phyloP scores from a whole-genome alignment of 257 asterid species.

The Nyctanthes arbortristis region DNA sequence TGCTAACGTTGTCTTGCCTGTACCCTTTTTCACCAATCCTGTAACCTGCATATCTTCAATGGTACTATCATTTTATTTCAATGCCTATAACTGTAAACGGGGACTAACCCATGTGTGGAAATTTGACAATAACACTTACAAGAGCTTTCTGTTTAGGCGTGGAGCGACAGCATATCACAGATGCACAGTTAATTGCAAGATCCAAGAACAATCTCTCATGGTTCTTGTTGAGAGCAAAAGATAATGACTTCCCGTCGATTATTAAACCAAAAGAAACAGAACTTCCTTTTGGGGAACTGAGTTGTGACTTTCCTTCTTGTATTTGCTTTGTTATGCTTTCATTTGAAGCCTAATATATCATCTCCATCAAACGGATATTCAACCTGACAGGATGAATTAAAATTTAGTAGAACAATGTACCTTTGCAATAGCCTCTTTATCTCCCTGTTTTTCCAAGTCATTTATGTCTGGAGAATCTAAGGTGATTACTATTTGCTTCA shows the following conservation, averaged over 20 bases:
- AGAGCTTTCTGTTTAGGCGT: constrained; percentile 98
- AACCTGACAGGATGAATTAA: not conserved
- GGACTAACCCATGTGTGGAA: not conserved
- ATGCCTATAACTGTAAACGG: constrained; percentile 15
- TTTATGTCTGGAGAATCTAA: constrained; percentile 61
- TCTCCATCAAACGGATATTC: constrained; percentile 21
- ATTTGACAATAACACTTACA: constrained; percentile 38
- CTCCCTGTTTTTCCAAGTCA: constrained; percentile 63
- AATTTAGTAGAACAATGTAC: constrained; percentile 36
- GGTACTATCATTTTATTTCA: constrained; percentile 46
- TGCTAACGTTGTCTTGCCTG: constrained; percentile 80
- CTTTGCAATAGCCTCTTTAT: constrained; percentile 65
- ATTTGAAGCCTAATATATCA: constrained; percentile 55
- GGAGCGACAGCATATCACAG: constrained; percentile 96
- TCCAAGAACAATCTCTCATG: constrained; percentile 66
- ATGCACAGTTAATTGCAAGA: constrained; percentile 72
- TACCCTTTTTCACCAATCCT: constrained; percentile 83
- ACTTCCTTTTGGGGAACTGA: constrained; percentile 50
- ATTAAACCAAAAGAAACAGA: constrained; percentile 63
- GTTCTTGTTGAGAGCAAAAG: constrained; percentile 56
- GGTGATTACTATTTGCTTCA: constrained; percentile 78
- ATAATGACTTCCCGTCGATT: constrained; percentile 75
- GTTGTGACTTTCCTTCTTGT: constrained; percentile 43
- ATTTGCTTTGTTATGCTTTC: constrained; percentile 64
- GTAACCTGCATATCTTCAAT: constrained; percentile 86